These are phyloP conservation scores for Ammopiptanthus mongolicus DNA, from an alignment of 306 rosid species.

Conservation along the genomic window DNA sequence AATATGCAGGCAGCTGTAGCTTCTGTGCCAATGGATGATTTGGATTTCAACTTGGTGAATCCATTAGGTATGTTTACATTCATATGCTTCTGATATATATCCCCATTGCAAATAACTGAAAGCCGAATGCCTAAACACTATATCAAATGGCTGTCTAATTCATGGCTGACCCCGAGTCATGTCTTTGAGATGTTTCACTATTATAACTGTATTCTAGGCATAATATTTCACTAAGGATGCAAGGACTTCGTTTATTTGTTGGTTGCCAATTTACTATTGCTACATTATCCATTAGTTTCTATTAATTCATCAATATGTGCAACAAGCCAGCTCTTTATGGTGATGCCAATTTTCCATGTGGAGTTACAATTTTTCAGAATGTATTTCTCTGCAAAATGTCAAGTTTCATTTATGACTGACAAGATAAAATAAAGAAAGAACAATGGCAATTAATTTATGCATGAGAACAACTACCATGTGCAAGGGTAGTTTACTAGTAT, in stretches of 20 bases:
- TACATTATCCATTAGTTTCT: neutral
- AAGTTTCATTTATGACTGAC: neutral
- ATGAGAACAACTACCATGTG: neutral
- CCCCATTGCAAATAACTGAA: neutral
- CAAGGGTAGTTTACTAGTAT: neutral
- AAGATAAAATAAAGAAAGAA: neutral
- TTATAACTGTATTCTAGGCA: neutral
- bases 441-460: neutral
- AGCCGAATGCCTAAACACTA: neutral
- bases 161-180: neutral
- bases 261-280: neutral
- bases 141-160: neutral
- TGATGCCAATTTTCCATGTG: neutral
- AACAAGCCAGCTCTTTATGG: neutral
- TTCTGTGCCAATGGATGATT: conserved; percentile 22
- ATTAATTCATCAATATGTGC: neutral
- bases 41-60: conserved; percentile 21
- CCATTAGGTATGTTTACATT: conserved; percentile 40
- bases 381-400: neutral
- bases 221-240: neutral
- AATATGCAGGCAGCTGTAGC: conserved; percentile 33
- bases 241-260: neutral
- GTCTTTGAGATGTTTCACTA: neutral
- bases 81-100: conserved; percentile 12
- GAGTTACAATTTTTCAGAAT: neutral